Percentiles rank a stretch among this genome's conserved stretches.
Conservation (phyloP, 106 monocot species). For the Dendrobium chrysotoxum region DNA sequence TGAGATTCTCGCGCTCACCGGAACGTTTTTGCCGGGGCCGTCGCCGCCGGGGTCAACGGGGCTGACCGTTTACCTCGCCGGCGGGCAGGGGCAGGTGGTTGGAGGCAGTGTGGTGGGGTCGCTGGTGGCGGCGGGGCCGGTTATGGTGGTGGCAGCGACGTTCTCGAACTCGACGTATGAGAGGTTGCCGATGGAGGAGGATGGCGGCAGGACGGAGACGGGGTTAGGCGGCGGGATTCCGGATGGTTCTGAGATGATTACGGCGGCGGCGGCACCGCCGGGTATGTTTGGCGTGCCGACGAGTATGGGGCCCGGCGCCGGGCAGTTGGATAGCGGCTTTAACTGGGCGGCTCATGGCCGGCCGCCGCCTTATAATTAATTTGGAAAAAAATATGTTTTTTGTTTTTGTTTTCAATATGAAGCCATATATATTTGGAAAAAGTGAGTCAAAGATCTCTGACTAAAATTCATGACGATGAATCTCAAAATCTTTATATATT, state of each 20-base stretch:
- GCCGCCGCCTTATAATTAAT: neutral
- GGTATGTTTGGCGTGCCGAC: slow-evolving; percentile 11
- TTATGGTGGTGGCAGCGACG: slow-evolving; percentile 18
- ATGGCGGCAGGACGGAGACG: neutral
- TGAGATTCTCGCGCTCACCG: slow-evolving; percentile 24
- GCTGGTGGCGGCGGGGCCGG: slow-evolving; percentile 16
- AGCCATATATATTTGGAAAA: too few relatives aligned
- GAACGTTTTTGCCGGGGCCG: slow-evolving; percentile 22
- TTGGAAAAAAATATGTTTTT: too few relatives aligned
- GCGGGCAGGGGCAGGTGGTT: slow-evolving; percentile 36
- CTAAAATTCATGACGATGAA: too few relatives aligned
- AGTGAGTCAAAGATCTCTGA: too few relatives aligned
- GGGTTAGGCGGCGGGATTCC: neutral
- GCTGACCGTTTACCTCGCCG: slow-evolving; percentile 26
- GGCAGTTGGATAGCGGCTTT: slow-evolving; percentile 13
- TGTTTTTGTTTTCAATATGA: too few relatives aligned
- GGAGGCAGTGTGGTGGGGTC: slow-evolving; percentile 29
- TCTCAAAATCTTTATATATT: too few relatives aligned
- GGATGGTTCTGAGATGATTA: neutral
- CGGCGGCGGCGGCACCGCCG: neutral
- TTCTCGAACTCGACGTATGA: slow-evolving; percentile 19
- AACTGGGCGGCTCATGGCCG: slow-evolving; percentile 10
- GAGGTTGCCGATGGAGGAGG: slow-evolving; percentile 16
- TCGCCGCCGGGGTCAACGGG: slow-evolving; percentile 19
- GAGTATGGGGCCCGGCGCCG: slow-evolving; percentile 4